Conservation (phyloP, 2,329 filamentous ascomycete species). For the Thielaviopsis populi region DNA sequence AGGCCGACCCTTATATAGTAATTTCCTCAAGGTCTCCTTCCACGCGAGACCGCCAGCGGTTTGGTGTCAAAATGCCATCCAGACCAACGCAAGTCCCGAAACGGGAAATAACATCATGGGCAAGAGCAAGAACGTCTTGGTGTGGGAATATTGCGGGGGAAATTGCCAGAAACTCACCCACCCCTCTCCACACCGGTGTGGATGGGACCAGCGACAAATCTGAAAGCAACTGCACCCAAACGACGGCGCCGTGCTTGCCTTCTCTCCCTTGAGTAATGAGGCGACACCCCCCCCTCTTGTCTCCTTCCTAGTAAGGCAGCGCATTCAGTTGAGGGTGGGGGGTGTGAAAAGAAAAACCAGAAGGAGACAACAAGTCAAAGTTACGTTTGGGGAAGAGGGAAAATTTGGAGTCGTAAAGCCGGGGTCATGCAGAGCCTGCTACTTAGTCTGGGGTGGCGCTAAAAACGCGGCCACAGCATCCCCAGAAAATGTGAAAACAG, state of each 20-base stretch:
- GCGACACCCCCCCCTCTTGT: too few relatives aligned
- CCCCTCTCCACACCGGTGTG: not conserved
- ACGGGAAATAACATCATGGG: slow-evolving; percentile 4
- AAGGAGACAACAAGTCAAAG: not conserved
- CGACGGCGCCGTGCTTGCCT: not conserved
- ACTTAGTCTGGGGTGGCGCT: not conserved
- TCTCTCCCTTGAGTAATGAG: not conserved
- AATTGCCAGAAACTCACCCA: not conserved
- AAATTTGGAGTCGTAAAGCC: not conserved
- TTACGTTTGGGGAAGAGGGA: not conserved
- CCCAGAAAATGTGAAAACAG: not conserved
- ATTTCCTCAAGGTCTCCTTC: not conserved
- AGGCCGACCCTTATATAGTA: slow-evolving; percentile 14
- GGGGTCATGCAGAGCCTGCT: not conserved
- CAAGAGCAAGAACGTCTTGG: not conserved
- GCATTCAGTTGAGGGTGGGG: not conserved
- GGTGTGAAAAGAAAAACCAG: not conserved
- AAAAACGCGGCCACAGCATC: not conserved
- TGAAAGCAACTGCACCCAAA: not conserved
- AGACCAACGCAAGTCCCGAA: not conserved
- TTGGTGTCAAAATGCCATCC: not conserved
- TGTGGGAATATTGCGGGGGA: slow-evolving; percentile 11
- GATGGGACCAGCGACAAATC: not conserved
- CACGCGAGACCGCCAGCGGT: not conserved
- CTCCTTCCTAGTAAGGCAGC: not conserved